Evolutionary conservation across 495 filamentous ascomycete genomes (phyloP).

Genomic region (Podospora bellae-mahoneyi): DNA sequence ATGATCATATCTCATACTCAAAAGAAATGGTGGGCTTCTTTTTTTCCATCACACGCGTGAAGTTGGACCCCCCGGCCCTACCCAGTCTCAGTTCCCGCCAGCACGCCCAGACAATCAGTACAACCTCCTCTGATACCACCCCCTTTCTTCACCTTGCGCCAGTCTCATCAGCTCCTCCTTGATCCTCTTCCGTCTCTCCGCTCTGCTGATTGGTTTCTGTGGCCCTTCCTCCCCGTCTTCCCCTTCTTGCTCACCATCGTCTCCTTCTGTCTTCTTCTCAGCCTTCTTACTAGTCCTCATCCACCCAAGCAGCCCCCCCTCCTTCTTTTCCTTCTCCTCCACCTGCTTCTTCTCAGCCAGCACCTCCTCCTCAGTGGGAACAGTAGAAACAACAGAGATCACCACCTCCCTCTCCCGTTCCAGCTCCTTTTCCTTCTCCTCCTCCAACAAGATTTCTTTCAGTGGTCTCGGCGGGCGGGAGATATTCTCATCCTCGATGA

Average conservation of each 20-base stretch:
- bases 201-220: constrained; percentile 40
- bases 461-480: not conserved
- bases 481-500: constrained; percentile 4
- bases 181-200: constrained; percentile 48
- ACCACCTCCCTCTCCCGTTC: constrained; percentile 35
- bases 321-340: not conserved
- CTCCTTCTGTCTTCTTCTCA: not conserved
- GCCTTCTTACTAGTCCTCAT: not conserved
- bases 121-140: constrained; percentile 47
- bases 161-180: constrained; percentile 49
- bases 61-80: not conserved
- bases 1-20: not conserved
- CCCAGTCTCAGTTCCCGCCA: not conserved
- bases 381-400: constrained; percentile 20
- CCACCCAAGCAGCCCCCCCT: not conserved
- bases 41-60: too few relatives aligned
- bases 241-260: constrained; percentile 17
- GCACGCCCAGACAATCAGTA: constrained; percentile 31
- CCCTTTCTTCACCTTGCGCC: constrained; percentile 36
- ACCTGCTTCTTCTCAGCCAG: not conserved
- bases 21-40: not conserved
- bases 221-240: constrained; percentile 17
- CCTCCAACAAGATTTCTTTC: not conserved
- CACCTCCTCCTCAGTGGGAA: constrained; percentile 20
- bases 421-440: constrained; percentile 14